phyloP scores from a whole-genome alignment of 2,329 filamentous ascomycete genomes.

The Pseudonectria buxi region DNA sequence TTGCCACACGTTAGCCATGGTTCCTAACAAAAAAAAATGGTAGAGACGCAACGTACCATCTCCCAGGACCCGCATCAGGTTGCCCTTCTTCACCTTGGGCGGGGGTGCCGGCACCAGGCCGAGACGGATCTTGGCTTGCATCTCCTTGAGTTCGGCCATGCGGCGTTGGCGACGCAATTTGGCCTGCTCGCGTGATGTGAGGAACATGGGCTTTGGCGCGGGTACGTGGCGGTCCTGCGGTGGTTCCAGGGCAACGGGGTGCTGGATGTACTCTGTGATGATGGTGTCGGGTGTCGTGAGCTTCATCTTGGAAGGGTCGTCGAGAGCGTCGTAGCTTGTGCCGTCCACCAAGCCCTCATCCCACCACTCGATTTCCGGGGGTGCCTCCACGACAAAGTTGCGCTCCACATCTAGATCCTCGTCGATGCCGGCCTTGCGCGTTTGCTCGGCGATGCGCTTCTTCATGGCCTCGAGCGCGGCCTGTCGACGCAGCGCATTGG shows the following conservation, averaged over 20 bases:
- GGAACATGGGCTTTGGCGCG: conserved; percentile 79
- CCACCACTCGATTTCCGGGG: conserved; percentile 95
- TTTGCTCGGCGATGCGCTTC: conserved; percentile 79
- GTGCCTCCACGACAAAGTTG: conserved; percentile 75
- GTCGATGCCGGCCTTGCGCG: conserved; percentile 86
- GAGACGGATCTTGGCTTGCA: conserved; percentile 90
- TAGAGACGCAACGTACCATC: conserved; percentile 49
- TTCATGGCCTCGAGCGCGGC: conserved; percentile 91
- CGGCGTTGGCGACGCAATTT: conserved; percentile 85
- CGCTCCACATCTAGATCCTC: conserved; percentile 86
- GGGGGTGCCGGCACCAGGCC: conserved; percentile 84
- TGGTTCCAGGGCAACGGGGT: conserved; percentile 83
- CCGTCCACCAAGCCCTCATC: conserved; percentile 81
- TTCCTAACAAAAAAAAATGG: not conserved
- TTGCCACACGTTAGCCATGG: conserved; percentile 12
- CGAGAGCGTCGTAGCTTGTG: conserved; percentile 65
- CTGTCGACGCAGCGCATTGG: conserved; percentile 79
- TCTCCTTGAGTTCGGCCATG: conserved; percentile 89
- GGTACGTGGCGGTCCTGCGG: conserved; percentile 81
- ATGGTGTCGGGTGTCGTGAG: conserved; percentile 75
- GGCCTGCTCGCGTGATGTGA: conserved; percentile 84
- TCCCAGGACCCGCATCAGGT: conserved; percentile 94
- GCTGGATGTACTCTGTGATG: conserved; percentile 85
- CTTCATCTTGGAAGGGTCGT: conserved; percentile 60
- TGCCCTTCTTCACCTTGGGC: conserved; percentile 94